Base-by-base conservation (phyloP, 2,329 filamentous ascomycete genomes). In the Phaeomoniella chlamydospora region DNA sequence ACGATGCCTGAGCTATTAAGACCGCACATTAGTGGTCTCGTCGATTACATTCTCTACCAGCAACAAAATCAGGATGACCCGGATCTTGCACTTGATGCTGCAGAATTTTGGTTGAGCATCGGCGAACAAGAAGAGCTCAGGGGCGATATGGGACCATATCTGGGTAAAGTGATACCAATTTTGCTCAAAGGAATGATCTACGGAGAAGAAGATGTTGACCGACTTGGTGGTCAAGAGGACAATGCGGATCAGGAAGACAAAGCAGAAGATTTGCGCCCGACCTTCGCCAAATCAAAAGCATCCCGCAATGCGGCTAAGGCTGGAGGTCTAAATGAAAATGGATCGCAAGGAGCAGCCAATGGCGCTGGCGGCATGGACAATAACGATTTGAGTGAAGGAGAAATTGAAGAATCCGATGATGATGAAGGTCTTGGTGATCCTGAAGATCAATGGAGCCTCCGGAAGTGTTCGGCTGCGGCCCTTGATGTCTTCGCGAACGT, bases 151-250 rank as follows among this genome's bases (percentile, higher is more conserved):
- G 76, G 71, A 5, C 86, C 86, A 0, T 83, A 83, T 52, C 72
- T 96, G 38, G 60, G 72, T 45, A 83, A 82, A 55, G 88, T 96
- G 43, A 80, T 98, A 18, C 90, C 90, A 0, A 81, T 94, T 1
- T 64, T 98, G 35, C 70, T 98, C 5, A 77, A 90, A 45, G 92
- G 84, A 53, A 98, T 98, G 88, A 77, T 96, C 2, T 98, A 96
- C 56, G 83, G 81, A 49, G 84, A 90, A 43, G 90, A 98, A 47
- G 90, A 96, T 45, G 90, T 94, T 47, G 70, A 83, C 19, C 68
- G 86, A 35, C 65, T 96, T 5, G 86, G 87, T 42, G 81, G 77
- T 6, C 85, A 85, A 42, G 83, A 80, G 14, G 80, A 88, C 45
- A 87, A 96, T 53, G 90, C 90, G 31, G 86, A 96, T 12, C 72